A percentile compares a stretch with the other conserved stretches of the same genome.
Evolutionary conservation across 441 rosid species (phyloP).

Genomic region (Pelargonium cotyledonis): DNA sequence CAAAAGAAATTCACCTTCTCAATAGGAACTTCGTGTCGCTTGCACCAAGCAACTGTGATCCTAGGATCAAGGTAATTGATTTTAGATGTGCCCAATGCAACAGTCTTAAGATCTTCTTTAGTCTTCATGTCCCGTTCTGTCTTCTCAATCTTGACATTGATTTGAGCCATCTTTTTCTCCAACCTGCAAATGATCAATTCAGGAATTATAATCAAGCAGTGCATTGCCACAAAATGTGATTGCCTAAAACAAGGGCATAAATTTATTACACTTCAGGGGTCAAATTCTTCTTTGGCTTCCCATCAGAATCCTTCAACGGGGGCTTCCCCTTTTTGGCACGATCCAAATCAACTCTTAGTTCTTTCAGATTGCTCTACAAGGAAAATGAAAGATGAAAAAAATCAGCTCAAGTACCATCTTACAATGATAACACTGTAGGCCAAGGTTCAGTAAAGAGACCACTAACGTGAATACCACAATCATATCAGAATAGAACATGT

Average conservation of each 20-base stretch:
- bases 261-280: conserved; percentile 73
- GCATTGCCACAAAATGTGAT: neutral
- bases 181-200: conserved; percentile 36
- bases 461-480: neutral
- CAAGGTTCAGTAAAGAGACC: neutral
- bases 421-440: neutral
- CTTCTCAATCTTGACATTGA: conserved; percentile 70
- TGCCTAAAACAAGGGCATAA: conserved; percentile 1
- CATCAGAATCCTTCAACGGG: conserved; percentile 72
- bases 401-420: conserved; percentile 13
- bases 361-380: conserved; percentile 56
- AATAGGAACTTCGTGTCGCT: conserved; percentile 93
- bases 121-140: conserved; percentile 77
- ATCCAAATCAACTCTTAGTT: conserved; percentile 68
- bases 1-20: conserved; percentile 63
- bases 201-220: conserved; percentile 11
- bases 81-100: conserved; percentile 95
- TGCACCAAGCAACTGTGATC: conserved; percentile 99
- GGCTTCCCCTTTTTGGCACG: conserved; percentile 93
- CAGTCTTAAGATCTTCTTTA: conserved; percentile 89
- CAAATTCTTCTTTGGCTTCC: conserved; percentile 87
- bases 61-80: conserved; percentile 97
- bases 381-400: conserved; percentile 8
- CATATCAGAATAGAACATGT: neutral
- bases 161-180: conserved; percentile 64